These are phyloP conservation scores for Scenedesmus sp. DNA, from an alignment of 163 green algal genomes.

Conservation along the genomic window DNA sequence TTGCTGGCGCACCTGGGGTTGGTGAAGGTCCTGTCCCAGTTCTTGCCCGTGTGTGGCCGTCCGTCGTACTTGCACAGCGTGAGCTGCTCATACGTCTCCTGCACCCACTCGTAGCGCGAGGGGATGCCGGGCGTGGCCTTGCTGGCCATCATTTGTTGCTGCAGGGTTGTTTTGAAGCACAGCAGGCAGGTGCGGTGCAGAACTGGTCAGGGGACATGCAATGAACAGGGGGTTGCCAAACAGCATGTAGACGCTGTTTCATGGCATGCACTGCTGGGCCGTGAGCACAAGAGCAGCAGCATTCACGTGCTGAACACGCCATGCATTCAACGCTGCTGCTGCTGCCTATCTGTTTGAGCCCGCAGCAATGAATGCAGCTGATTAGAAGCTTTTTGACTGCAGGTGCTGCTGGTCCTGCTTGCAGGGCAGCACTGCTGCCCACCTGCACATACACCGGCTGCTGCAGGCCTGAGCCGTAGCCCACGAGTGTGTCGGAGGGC, in stretches of 20 bases:
- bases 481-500: conserved; percentile 1
- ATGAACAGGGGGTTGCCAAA: too few species aligned
- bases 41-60: conserved; percentile 48
- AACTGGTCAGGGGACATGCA: not conserved
- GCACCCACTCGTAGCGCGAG: conserved; percentile 46
- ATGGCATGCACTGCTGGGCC: not conserved
- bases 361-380: not conserved
- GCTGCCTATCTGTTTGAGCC: not conserved
- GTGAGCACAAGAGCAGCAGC: too few species aligned
- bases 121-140: conserved; percentile 14
- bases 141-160: conserved; percentile 38
- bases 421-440: not conserved
- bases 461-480: conserved; percentile 28
- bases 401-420: not conserved
- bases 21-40: conserved; percentile 56
- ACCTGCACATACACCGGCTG: conserved; percentile 39
- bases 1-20: conserved; percentile 32
- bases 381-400: not conserved
- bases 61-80: conserved; percentile 51
- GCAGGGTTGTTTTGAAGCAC: not conserved
- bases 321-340: not conserved
- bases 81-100: conserved; percentile 51
- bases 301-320: too few species aligned
- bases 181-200: not conserved
- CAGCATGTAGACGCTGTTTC: too few species aligned